phyloP scores from a whole-genome alignment of 2,329 filamentous ascomycete genomes.

The Myotisia sp. region DNA sequence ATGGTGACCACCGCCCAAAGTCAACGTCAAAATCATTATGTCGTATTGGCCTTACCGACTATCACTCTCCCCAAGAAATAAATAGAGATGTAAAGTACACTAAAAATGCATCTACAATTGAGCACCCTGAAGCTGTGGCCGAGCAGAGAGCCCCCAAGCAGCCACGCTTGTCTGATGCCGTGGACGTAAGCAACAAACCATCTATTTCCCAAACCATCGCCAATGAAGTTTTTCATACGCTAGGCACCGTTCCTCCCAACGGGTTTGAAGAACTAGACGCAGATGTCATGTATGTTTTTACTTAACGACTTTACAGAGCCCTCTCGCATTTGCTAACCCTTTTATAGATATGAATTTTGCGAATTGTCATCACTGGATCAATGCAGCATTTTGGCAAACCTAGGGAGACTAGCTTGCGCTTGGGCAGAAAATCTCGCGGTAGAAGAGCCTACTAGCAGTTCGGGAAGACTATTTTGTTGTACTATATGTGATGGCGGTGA shows the following conservation, averaged over 20 bases:
- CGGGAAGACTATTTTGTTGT: constrained; percentile 19
- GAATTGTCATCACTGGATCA: constrained; percentile 36
- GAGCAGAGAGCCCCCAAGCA: constrained; percentile 22
- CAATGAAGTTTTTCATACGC: constrained; percentile 18
- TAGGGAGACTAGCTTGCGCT: constrained; percentile 47
- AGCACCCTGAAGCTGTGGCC: constrained; percentile 3
- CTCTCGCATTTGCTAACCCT: background rate
- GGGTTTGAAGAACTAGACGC: constrained; percentile 30
- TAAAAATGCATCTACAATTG: constrained; percentile 1
- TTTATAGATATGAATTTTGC: constrained; percentile 31
- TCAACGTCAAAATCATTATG: background rate
- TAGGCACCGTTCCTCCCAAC: constrained; percentile 22
- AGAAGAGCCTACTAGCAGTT: constrained; percentile 16
- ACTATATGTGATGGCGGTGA: constrained; percentile 25
- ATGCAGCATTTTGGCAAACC: constrained; percentile 38
- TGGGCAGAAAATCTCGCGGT: constrained; percentile 34
- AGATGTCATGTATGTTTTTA: constrained; percentile 35
- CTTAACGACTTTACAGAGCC: background rate
- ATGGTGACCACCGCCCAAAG: constrained; percentile 8
- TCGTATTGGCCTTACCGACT: constrained; percentile 1
- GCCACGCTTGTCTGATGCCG: constrained; percentile 21
- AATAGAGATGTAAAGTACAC: background rate
- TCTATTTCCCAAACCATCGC: constrained; percentile 22
- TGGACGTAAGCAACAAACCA: constrained; percentile 21
- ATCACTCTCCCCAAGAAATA: background rate